A percentile compares a stretch with the other conserved stretches of the same genome.
Conservation (phyloP, 106 monocot species). For the Dendrobium nobile region DNA sequence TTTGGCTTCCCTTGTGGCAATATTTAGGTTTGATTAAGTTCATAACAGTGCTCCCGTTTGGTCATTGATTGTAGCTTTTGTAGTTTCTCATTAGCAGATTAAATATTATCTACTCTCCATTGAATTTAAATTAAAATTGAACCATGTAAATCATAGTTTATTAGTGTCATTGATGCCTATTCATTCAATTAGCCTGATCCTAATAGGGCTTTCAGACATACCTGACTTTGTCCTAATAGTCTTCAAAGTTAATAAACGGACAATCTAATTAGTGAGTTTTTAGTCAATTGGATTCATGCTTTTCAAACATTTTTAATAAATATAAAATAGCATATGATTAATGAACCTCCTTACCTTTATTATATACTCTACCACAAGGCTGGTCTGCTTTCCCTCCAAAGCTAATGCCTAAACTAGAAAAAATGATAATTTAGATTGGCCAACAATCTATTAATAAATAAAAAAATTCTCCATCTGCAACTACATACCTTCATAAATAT, state of each 20-base stretch:
- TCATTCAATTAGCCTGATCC: neutral
- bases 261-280: neutral
- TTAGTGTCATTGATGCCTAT: neutral
- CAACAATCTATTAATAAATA: constrained; percentile 4
- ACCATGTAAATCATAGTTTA: neutral
- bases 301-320: constrained; percentile 1
- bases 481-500: constrained; percentile 89
- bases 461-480: neutral
- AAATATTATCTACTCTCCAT: neutral
- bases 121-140: neutral
- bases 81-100: neutral
- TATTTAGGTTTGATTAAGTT: neutral
- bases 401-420: constrained; percentile 63
- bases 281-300: neutral
- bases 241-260: neutral
- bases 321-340: neutral
- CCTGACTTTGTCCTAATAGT: neutral
- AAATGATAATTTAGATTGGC: neutral
- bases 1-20: neutral
- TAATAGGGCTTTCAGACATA: neutral
- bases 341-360: constrained; percentile 68
- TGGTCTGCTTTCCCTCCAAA: constrained; percentile 72
- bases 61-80: neutral
- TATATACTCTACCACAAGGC: constrained; percentile 93
- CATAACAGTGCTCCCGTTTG: neutral